Evolutionary conservation across 306 rosid genomes (phyloP).

Genomic region (Gillenia trifoliata): DNA sequence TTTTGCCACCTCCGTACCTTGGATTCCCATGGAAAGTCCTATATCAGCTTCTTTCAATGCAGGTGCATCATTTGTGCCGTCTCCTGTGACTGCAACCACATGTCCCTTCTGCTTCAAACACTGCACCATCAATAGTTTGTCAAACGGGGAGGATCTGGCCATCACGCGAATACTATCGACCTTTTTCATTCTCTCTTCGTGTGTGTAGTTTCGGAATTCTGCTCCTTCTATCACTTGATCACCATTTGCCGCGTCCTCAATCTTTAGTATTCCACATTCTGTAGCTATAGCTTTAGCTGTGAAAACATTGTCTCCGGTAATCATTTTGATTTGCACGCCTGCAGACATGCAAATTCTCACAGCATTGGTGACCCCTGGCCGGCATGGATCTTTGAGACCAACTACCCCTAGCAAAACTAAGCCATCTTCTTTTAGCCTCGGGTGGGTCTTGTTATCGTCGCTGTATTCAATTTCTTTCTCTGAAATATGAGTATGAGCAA

Average conservation of each 20-base stretch:
- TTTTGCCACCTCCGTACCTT: constrained; percentile 92
- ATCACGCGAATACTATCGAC: constrained; percentile 62
- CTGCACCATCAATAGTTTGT: constrained; percentile 82
- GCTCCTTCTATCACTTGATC: constrained; percentile 69
- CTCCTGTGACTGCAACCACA: constrained; percentile 90
- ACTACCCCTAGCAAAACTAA: constrained; percentile 68
- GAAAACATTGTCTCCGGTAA: constrained; percentile 87
- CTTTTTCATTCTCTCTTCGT: constrained; percentile 60
- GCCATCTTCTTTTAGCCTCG: constrained; percentile 41
- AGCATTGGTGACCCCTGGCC: constrained; percentile 50
- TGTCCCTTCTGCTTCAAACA: constrained; percentile 66
- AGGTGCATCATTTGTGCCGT: constrained; percentile 87
- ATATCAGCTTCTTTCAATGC: constrained; percentile 86
- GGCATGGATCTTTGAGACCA: constrained; percentile 86
- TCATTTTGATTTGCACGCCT: constrained; percentile 78
- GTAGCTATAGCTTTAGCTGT: constrained; percentile 84
- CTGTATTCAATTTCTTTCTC: constrained; percentile 31
- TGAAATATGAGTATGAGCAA: constrained; percentile 48
- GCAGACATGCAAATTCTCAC: constrained; percentile 61
- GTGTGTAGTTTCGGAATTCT: constrained; percentile 63
- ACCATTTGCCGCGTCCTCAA: neutral
- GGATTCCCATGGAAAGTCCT: constrained; percentile 92
- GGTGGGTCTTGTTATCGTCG: constrained; percentile 17
- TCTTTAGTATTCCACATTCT: constrained; percentile 74
- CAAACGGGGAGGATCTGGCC: constrained; percentile 88